These are phyloP conservation scores for Capsicum chinense DNA, from an alignment of 257 asterid genomes.

Conservation along the genomic window DNA sequence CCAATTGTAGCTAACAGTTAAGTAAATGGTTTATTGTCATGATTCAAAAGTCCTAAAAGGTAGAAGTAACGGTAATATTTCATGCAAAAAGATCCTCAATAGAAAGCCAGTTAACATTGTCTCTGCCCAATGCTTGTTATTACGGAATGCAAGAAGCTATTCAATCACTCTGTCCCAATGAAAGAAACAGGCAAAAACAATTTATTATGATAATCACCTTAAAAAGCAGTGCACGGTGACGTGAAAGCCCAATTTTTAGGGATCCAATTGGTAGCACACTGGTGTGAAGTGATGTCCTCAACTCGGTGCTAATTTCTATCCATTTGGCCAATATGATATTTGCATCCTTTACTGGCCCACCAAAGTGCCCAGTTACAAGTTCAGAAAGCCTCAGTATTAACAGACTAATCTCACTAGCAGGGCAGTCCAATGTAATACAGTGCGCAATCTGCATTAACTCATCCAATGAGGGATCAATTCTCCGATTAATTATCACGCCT, in stretches of 20 bases:
- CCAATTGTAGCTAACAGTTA: not conserved
- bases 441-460: slow-evolving; percentile 91
- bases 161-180: not conserved
- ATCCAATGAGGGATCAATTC: slow-evolving; percentile 84
- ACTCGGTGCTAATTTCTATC: slow-evolving; percentile 82
- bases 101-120: not conserved
- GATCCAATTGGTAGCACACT: slow-evolving; percentile 91
- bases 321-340: slow-evolving; percentile 73
- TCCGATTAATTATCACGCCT: slow-evolving; percentile 77
- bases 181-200: not conserved
- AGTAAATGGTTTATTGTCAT: not conserved
- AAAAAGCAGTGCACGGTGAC: slow-evolving; percentile 98
- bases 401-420: slow-evolving; percentile 58
- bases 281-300: slow-evolving; percentile 91
- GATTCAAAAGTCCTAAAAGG: not conserved
- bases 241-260: slow-evolving; percentile 81
- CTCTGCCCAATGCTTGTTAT: slow-evolving; percentile 5
- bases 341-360: slow-evolving; percentile 96
- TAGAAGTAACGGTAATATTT: not conserved
- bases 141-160: not conserved
- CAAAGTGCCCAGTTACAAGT: slow-evolving; percentile 89
- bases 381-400: slow-evolving; percentile 88
- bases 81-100: not conserved
- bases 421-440: slow-evolving; percentile 76
- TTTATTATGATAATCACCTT: slow-evolving; percentile 58